phyloP scores from a whole-genome alignment of 2,329 filamentous ascomycete species.

The Cylindrodendrum hubeiense region DNA sequence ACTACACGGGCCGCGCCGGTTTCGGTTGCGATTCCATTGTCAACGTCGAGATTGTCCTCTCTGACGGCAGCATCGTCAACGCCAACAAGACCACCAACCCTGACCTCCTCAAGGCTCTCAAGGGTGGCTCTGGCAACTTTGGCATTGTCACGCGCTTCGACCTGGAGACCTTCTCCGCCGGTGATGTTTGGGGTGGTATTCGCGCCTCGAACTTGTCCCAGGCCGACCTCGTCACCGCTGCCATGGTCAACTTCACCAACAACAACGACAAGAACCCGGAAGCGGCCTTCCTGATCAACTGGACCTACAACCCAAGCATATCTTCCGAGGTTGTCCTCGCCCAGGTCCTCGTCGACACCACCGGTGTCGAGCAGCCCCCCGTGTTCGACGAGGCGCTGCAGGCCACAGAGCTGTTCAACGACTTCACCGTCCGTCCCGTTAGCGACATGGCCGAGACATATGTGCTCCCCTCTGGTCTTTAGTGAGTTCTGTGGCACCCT shows the following conservation, averaged over 20 bases:
- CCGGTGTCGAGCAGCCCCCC: constrained; percentile 35
- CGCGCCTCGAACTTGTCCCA: constrained; percentile 30
- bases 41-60: constrained; percentile 58
- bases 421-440: constrained; percentile 26
- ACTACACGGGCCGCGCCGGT: constrained; percentile 48
- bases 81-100: constrained; percentile 52
- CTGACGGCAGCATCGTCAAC: constrained; percentile 54
- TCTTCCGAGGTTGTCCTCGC: constrained; percentile 32
- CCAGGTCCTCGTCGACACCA: constrained; percentile 32
- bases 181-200: constrained; percentile 25
- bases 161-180: constrained; percentile 16
- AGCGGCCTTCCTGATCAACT: constrained; percentile 34
- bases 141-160: constrained; percentile 52
- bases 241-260: constrained; percentile 31
- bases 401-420: constrained; percentile 31
- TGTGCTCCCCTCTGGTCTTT: constrained; percentile 37
- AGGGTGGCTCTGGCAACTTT: constrained; percentile 61
- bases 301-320: constrained; percentile 30
- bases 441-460: constrained; percentile 26
- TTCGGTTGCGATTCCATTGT: constrained; percentile 56
- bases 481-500: constrained; percentile 19
- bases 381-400: constrained; percentile 41
- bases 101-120: constrained; percentile 59
- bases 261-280: constrained; percentile 35
- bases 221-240: constrained; percentile 24